Evolutionary conservation across 169 alveolate species (phyloP).

Genomic region (Plasmodium ovale): DNA sequence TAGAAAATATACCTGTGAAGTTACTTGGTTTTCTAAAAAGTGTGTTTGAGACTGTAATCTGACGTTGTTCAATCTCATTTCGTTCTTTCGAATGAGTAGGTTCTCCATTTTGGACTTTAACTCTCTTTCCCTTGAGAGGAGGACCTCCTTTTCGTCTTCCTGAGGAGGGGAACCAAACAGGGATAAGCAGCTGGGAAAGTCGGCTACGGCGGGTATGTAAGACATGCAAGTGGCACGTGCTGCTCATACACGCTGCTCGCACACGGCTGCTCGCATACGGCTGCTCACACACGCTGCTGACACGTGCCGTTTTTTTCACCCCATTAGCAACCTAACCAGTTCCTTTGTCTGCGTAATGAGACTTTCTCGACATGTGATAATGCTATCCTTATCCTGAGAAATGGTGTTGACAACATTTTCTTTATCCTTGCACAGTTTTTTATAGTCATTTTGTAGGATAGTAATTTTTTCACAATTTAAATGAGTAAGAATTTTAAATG

Average conservation of each 20-base stretch:
- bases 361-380: background rate
- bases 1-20: slow-evolving; percentile 43
- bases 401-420: slow-evolving; percentile 11
- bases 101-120: slow-evolving; percentile 5
- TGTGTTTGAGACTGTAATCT: slow-evolving; percentile 29
- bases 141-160: slow-evolving; percentile 13
- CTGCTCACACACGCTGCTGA: background rate
- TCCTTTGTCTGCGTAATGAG: background rate
- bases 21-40: slow-evolving; percentile 46
- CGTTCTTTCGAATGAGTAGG: slow-evolving; percentile 4
- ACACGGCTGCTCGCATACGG: background rate
- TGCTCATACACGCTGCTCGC: background rate
- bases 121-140: slow-evolving; percentile 22
- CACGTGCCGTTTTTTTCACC: background rate
- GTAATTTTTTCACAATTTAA: slow-evolving; percentile 35
- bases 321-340: slow-evolving; percentile 6
- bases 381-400: background rate
- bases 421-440: slow-evolving; percentile 2
- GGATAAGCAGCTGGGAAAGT: background rate
- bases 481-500: slow-evolving; percentile 42
- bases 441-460: slow-evolving; percentile 26
- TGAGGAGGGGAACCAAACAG: background rate
- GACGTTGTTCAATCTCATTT: slow-evolving; percentile 5
- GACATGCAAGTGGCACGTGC: background rate
- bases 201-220: background rate